Evolutionary conservation across 805 yeast genomes (phyloP).

Genomic region (Hanseniaspora valbyensis): DNA sequence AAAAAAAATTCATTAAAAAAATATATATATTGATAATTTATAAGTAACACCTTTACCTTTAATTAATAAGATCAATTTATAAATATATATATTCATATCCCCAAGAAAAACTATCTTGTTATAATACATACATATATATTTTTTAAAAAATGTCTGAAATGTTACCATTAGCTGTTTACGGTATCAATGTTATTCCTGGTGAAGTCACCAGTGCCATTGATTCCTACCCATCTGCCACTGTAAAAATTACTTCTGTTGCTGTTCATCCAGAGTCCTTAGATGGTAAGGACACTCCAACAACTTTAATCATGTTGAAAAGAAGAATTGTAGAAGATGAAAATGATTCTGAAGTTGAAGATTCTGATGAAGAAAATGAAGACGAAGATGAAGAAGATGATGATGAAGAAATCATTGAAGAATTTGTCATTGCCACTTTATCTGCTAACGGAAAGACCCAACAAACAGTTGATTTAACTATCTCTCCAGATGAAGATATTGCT

Average conservation of each 20-base stretch:
- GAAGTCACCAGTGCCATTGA: constrained; percentile 79
- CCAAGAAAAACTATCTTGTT: too few relatives aligned
- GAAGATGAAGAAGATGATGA: constrained; percentile 30
- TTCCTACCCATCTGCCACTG: constrained; percentile 76
- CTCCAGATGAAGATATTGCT: constrained; percentile 86
- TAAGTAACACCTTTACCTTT: too few relatives aligned
- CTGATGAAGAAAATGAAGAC: constrained; percentile 28
- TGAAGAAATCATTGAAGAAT: constrained; percentile 67
- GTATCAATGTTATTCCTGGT: constrained; percentile 76
- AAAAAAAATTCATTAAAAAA: too few relatives aligned
- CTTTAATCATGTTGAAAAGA: constrained; percentile 78
- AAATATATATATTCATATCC: too few relatives aligned
- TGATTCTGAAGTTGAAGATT: constrained; percentile 30
- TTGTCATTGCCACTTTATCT: constrained; percentile 76
- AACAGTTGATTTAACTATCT: constrained; percentile 75
- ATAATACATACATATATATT: too few relatives aligned
- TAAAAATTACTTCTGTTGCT: constrained; percentile 89
- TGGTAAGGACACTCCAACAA: constrained; percentile 76
- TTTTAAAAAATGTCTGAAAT: constrained; percentile 48
- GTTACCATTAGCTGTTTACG: constrained; percentile 78
- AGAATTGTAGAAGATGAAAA: constrained; percentile 38
- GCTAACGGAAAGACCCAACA: constrained; percentile 83
- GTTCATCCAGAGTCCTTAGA: constrained; percentile 73
- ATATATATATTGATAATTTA: too few relatives aligned
- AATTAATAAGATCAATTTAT: too few relatives aligned